These are phyloP conservation scores for Copromyces sp. DNA, from an alignment of 495 filamentous ascomycete genomes.

Conservation along the genomic window DNA sequence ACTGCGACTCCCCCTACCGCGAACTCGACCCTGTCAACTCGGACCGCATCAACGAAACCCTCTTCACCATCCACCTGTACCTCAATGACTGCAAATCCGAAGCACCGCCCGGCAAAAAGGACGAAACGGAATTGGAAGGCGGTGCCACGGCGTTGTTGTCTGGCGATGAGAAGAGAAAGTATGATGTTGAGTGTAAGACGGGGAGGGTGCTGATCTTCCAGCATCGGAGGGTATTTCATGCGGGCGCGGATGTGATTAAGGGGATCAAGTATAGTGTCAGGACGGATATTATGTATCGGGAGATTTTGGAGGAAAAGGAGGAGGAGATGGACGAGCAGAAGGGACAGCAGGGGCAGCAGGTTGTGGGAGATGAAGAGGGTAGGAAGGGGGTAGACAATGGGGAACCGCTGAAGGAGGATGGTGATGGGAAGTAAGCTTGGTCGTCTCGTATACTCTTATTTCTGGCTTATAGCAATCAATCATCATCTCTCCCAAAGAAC, in stretches of 20 bases:
- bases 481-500: not conserved
- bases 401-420: not conserved
- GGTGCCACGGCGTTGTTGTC: constrained; percentile 58
- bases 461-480: not conserved
- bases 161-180: constrained; percentile 28
- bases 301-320: not conserved
- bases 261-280: constrained; percentile 71
- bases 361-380: not conserved
- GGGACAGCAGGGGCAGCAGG: too few relatives aligned
- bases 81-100: constrained; percentile 48
- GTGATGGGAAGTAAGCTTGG: not conserved
- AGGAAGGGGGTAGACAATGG: not conserved
- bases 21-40: constrained; percentile 28
- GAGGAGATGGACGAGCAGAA: too few relatives aligned
- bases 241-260: constrained; percentile 60
- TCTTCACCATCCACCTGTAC: constrained; percentile 77
- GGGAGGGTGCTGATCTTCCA: constrained; percentile 73
- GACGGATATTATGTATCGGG: constrained; percentile 66
- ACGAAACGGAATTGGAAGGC: constrained; percentile 37
- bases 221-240: constrained; percentile 56
- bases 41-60: constrained; percentile 40
- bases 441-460: not conserved
- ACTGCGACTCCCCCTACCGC: constrained; percentile 61
- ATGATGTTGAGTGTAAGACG: constrained; percentile 59
- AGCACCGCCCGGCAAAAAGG: constrained; percentile 7